A percentile compares a stretch with the other conserved stretches of the same genome.
These are phyloP conservation scores for Ogataea philodendri DNA, from an alignment of 805 yeast species.

Conservation along the genomic window DNA sequence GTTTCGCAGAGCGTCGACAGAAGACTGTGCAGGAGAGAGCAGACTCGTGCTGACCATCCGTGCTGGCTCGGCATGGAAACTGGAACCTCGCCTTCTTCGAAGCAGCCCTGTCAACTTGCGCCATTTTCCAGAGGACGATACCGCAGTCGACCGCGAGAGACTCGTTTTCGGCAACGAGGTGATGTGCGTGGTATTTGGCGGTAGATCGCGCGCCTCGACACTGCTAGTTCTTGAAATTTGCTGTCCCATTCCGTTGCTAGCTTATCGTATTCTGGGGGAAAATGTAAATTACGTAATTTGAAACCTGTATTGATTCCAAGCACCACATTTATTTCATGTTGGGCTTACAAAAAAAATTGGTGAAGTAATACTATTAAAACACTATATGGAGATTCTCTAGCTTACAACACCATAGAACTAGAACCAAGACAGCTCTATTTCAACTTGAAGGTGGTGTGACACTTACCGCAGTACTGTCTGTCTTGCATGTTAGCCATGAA, in stretches of 20 bases:
- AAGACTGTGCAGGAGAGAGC: constrained; percentile 6
- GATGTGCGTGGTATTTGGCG: neutral
- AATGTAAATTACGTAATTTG: constrained; percentile 6
- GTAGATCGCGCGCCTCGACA: neutral
- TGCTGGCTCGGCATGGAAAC: neutral
- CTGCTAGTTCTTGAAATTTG: constrained; percentile 9
- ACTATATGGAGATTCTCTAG: too few relatives aligned
- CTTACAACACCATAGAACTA: too few relatives aligned
- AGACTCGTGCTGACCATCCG: constrained; percentile 6
- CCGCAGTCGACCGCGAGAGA: constrained; percentile 3
- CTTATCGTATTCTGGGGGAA: constrained; percentile 12
- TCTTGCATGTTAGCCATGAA: constrained; percentile 99
- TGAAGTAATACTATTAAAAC: neutral
- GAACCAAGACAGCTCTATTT: constrained; percentile 27
- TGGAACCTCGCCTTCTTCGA: constrained; percentile 6
- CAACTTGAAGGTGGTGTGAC: constrained; percentile 88
- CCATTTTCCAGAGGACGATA: constrained; percentile 5
- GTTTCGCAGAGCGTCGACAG: constrained; percentile 4
- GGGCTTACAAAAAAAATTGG: too few relatives aligned
- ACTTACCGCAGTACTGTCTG: constrained; percentile 99
- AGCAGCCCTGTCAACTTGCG: constrained; percentile 11
- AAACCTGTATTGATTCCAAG: too few relatives aligned
- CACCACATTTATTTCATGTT: too few relatives aligned
- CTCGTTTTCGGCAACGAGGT: constrained; percentile 1
- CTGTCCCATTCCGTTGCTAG: constrained; percentile 11